Evolutionary conservation across 2,329 filamentous ascomycete genomes (phyloP), one percentile per base, ranked within the genome.

Genomic region (Monosporascus ibericus): DNA sequence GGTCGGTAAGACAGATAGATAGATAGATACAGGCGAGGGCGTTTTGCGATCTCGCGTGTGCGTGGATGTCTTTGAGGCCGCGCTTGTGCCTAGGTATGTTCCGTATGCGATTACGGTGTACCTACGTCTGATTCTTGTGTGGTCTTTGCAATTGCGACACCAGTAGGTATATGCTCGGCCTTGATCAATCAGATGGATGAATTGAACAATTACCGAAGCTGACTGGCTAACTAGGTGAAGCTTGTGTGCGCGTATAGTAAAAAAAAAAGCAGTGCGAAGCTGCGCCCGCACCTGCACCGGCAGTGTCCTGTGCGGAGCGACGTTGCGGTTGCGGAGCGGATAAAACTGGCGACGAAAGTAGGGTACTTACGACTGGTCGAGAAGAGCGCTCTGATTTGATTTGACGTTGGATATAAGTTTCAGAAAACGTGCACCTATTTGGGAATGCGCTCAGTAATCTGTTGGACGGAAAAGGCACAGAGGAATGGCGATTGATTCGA

Each of bases 401-500:
- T 63, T 58, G 57, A 56, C 58, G 55, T 55, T 50, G 51, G 48
- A 57, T 25, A 46, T 58, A 58, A 56, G 59, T 58, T 61, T 58
- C 55, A 63, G 54, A 55, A 56, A 25, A 56, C 7, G 58, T 57
- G 58, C 56, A 57, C 56, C 59, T 63, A 62, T 60, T 54, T 57
- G 54, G 60, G 55, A 55, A 53, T 53, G 55, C 15, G 24, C 24
- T 25, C 22, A 30, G 22, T 2, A 17, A 11, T 46, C 59, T 59
- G 62, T 62, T 65, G 63, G 63, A 63, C 58, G 60, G 63, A 62
- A 55, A 60, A 58, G 61, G 53, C 51, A 55, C 53, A 49, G 55
- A 40, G 55, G 55, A 54, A 53, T 51, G 55, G 61, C 63, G 63
- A 66, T 55, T 65, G 66, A 68, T 68, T 68, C 65, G 66, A 68